Evolutionary conservation across 2,329 filamentous ascomycete species (phyloP).

Genomic region (Penicillium decumbens): DNA sequence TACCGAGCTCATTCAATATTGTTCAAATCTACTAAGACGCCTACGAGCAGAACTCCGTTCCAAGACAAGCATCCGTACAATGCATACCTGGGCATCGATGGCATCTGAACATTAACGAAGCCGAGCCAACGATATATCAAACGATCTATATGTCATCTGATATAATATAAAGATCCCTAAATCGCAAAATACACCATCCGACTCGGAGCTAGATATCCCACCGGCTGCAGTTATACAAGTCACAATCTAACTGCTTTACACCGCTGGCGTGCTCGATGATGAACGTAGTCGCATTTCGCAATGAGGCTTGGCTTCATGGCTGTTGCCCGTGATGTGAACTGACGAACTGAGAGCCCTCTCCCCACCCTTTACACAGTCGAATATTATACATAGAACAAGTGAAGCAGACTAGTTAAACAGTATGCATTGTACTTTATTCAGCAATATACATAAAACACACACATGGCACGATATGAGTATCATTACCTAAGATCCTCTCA

Average conservation of each 20-base stretch:
- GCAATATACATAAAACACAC: neutral
- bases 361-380: no score
- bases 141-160: neutral
- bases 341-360: no score
- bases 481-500: no score
- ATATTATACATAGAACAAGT: no score
- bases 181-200: no score
- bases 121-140: neutral
- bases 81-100: slow-evolving; percentile 13
- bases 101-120: slow-evolving; percentile 4
- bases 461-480: neutral
- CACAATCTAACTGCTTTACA: no score
- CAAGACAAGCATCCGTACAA: slow-evolving; percentile 1
- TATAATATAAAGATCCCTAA: neutral
- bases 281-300: no score
- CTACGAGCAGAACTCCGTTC: slow-evolving; percentile 3
- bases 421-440: neutral
- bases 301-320: no score
- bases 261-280: no score
- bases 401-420: neutral
- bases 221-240: neutral
- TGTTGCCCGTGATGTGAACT: no score
- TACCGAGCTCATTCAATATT: neutral
- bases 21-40: no score
- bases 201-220: neutral